Conservation (phyloP, 129 eudicot genomes). For the Pulicaria dysenterica region DNA sequence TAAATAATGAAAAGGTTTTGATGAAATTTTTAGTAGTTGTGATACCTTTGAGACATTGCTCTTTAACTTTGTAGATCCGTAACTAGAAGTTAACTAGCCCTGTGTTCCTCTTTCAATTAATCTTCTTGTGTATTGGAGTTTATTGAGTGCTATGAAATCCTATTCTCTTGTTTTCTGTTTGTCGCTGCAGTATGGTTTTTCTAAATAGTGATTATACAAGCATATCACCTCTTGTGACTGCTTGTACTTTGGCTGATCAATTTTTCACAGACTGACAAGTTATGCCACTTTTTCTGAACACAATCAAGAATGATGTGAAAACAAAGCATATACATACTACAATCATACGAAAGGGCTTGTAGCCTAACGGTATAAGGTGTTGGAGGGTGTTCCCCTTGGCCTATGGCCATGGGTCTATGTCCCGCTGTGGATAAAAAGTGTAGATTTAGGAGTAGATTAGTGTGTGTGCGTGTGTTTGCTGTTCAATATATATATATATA, state of each 20-base stretch:
- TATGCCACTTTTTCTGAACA: too few species aligned
- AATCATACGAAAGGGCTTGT: too few species aligned
- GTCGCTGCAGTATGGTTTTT: background rate
- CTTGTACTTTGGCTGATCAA: background rate
- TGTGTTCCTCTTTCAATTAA: slow-evolving; percentile 9
- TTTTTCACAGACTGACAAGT: background rate
- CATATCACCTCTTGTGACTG: background rate
- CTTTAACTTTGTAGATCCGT: background rate
- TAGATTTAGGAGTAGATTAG: too few species aligned
- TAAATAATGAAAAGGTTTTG: background rate
- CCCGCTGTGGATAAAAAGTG: too few species aligned
- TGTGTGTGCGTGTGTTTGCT: too few species aligned
- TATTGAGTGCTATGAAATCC: background rate
- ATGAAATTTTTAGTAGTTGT: background rate
- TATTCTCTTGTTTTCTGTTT: background rate
- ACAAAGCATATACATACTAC: too few species aligned
- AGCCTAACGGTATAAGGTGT: too few species aligned
- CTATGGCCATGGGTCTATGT: too few species aligned
- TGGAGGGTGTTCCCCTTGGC: too few species aligned
- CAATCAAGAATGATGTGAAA: too few species aligned
- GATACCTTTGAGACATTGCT: background rate
- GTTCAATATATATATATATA: too few species aligned
- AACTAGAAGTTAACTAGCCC: slow-evolving; percentile 3
- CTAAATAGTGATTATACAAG: background rate
- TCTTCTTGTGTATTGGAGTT: slow-evolving; percentile 6